A percentile compares a stretch with the other conserved stretches of the same genome.
phyloP scores from a whole-genome alignment of 2,329 filamentous ascomycete genomes.

The Phaeosphaeria sp. region DNA sequence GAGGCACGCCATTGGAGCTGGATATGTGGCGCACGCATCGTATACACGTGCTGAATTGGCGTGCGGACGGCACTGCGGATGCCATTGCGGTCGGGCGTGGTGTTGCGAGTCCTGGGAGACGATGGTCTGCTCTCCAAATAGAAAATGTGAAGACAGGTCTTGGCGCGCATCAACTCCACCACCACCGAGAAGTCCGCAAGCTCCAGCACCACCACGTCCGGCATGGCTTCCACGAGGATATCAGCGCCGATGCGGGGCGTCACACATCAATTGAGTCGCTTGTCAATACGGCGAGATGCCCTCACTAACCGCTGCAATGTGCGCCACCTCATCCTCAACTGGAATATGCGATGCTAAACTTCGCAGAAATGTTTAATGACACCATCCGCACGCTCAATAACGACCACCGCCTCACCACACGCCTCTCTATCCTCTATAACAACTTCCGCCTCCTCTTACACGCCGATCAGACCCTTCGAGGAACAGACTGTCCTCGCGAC shows the following conservation, averaged over 20 bases:
- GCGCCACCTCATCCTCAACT: conserved; percentile 47
- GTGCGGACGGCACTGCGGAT: conserved; percentile 41
- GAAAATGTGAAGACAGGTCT: conserved; percentile 29
- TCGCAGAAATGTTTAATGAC: conserved; percentile 33
- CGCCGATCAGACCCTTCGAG: conserved; percentile 40
- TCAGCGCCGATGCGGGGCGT: conserved; percentile 46
- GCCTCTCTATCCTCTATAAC: conserved; percentile 58
- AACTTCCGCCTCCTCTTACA: conserved; percentile 49
- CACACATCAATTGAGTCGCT: conserved; percentile 37
- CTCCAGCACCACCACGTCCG: conserved; percentile 28
- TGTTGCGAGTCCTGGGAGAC: conserved; percentile 12
- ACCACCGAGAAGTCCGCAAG: conserved; percentile 9
- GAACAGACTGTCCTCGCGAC: conserved; percentile 74
- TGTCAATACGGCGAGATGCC: conserved; percentile 39
- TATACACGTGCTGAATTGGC: conserved; percentile 44
- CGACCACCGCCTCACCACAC: conserved; percentile 61
- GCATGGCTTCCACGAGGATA: conserved; percentile 51
- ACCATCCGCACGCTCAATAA: conserved; percentile 37
- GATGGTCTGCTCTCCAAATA: neutral
- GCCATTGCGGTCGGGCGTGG: conserved; percentile 35
- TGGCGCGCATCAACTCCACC: conserved; percentile 1
- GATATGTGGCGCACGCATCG: conserved; percentile 40
- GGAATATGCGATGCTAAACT: conserved; percentile 41
- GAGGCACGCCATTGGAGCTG: conserved; percentile 35
- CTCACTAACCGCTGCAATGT: conserved; percentile 57